These are phyloP conservation scores for Tricholoma bakamatsutake DNA, from an alignment of 768 basidiomycete genomes.

Conservation along the genomic window DNA sequence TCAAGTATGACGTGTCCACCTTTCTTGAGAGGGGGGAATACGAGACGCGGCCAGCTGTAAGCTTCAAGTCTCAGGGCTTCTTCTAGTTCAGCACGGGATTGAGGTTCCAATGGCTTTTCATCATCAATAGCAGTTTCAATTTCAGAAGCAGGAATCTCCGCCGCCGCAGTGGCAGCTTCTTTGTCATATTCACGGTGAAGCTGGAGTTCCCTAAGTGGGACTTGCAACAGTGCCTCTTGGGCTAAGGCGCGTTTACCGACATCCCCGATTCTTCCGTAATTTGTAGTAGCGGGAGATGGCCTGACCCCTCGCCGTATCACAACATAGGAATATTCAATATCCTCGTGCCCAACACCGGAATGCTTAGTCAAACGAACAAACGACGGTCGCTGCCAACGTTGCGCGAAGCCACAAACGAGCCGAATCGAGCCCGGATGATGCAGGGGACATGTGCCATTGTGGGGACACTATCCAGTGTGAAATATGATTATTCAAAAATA, in stretches of 20 bases:
- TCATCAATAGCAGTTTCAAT: slow-evolving; percentile 5
- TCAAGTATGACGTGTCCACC: slow-evolving; percentile 91
- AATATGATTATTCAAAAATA: slow-evolving; percentile 1
- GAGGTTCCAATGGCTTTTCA: slow-evolving; percentile 5
- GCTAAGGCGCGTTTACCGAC: slow-evolving; percentile 42
- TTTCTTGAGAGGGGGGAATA: slow-evolving; percentile 89
- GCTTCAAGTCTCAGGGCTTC: slow-evolving; percentile 65
- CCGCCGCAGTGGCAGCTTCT: slow-evolving; percentile 4
- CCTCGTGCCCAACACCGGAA: slow-evolving; percentile 77
- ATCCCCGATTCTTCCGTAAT: slow-evolving; percentile 47
- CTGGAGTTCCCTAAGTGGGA: slow-evolving; percentile 34
- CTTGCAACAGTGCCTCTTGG: slow-evolving; percentile 23
- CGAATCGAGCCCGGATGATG: slow-evolving; percentile 45
- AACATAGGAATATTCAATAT: slow-evolving; percentile 85
- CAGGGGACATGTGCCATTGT: slow-evolving; percentile 82
- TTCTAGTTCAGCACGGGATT: slow-evolving; percentile 34
- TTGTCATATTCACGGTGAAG: slow-evolving; percentile 32
- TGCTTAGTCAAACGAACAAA: slow-evolving; percentile 90
- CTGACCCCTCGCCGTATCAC: slow-evolving; percentile 77
- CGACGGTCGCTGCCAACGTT: slow-evolving; percentile 79
- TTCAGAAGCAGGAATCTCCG: slow-evolving; percentile 5
- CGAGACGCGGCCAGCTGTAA: slow-evolving; percentile 84
- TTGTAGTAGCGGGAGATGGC: slow-evolving; percentile 36
- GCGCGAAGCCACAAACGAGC: slow-evolving; percentile 77
- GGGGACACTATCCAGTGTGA: slow-evolving; percentile 63